Percentiles rank a stretch among this genome's conserved stretches.
Conservation (phyloP, 2,329 filamentous ascomycete species). For the Penicillium sp. region DNA sequence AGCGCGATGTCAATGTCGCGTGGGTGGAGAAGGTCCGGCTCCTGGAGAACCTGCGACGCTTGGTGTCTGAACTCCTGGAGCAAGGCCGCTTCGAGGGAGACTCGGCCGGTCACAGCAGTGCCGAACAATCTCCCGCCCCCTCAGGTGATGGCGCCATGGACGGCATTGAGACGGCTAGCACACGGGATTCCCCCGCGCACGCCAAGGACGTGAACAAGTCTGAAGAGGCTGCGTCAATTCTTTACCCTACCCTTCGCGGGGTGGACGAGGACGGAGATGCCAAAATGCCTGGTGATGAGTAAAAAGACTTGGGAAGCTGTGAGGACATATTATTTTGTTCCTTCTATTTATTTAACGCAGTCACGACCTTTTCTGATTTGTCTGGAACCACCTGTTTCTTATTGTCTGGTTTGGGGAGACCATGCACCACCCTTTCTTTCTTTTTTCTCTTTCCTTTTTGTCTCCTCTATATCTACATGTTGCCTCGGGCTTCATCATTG, state of each 20-base stretch:
- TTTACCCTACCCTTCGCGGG: slow-evolving; percentile 39
- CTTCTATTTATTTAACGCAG: slow-evolving; percentile 20
- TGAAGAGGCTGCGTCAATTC: slow-evolving; percentile 30
- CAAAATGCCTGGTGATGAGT: slow-evolving; percentile 40
- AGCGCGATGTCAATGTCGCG: slow-evolving; percentile 52
- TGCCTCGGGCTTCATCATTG: slow-evolving; percentile 10
- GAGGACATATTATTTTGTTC: not conserved
- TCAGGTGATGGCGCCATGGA: slow-evolving; percentile 33
- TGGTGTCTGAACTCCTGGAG: slow-evolving; percentile 60
- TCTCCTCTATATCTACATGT: slow-evolving; percentile 2
- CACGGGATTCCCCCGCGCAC: slow-evolving; percentile 51
- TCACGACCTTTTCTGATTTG: slow-evolving; percentile 23
- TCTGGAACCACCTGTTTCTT: slow-evolving; percentile 6
- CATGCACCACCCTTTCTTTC: not conserved
- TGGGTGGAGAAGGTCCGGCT: slow-evolving; percentile 69
- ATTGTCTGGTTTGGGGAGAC: not conserved
- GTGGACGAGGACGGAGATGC: slow-evolving; percentile 42
- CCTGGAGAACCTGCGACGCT: slow-evolving; percentile 62
- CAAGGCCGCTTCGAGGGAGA: slow-evolving; percentile 52
- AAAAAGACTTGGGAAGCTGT: slow-evolving; percentile 1
- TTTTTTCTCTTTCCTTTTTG: slow-evolving; percentile 7
- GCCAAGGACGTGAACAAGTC: slow-evolving; percentile 32
- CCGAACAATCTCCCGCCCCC: slow-evolving; percentile 24
- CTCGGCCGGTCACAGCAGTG: slow-evolving; percentile 20
- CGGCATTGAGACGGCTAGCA: slow-evolving; percentile 38